Base-by-base conservation (phyloP, 2,329 filamentous ascomycete genomes). In the Bertia moriformis region DNA sequence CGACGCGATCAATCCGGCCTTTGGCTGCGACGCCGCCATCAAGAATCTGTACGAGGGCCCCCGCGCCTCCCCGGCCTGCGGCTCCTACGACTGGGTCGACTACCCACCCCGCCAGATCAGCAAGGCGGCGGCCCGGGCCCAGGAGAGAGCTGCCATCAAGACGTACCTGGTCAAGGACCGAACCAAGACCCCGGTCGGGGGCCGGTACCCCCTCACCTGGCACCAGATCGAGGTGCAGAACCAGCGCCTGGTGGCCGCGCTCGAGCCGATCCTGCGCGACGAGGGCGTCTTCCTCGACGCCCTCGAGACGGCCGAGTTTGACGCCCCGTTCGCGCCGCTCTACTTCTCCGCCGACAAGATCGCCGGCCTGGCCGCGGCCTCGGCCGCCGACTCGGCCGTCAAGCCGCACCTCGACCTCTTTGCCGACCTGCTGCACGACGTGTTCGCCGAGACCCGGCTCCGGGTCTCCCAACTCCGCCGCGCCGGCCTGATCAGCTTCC, bases 311-410 rank as follows among this genome's bases (percentile, higher is more conserved):
- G 58, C 55, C 7, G 48, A 39, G 4, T 66, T 68, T 48, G 37
- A 42, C 1, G 45, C 53, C 3, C 63, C 63, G 5, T 67, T 67
- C 44, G 54, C 51, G 12, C 46, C 55, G 4, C 49, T 67, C 2
- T 68, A 57, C 53, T 67, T 67, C 48, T 56, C 55, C 43, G 57
- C 64, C 41, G 58, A 62, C 18, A 60, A 61, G 38, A 60, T 67
- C 20, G 45, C 53, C 15, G 51, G 49, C 2, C 49, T 60, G 27
- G 50, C 55, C 43, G 45, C 42, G 27, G 42, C 40, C 14, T 56
- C 51, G 3, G 43, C 46, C 4, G 44, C 42, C 14, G 46, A 48
- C 3, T 41, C 51, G 7, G 39, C 54, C 0, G 46, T 66, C 17
- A 56, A 56, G 40, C 45, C 52, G 1, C 63, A 60, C 32, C 41